Evolutionary conservation across 768 basidiomycete genomes (phyloP), one percentile per base, ranked within the genome.

Genomic region (Psilocybe cyanescens): DNA sequence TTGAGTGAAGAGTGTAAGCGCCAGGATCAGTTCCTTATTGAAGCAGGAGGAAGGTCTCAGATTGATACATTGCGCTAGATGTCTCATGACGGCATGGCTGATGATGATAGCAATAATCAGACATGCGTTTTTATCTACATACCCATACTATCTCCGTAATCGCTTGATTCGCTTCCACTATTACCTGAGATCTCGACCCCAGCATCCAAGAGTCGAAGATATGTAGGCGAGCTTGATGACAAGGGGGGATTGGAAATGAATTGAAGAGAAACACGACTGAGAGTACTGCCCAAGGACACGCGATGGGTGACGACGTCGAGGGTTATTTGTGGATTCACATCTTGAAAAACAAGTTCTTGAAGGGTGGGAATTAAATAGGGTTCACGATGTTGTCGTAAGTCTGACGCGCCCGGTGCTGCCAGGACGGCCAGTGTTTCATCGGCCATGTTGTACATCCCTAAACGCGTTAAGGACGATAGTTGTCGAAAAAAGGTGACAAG

Each of bases 401-500:
- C 24, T 30, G 48, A 29, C 4, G 31, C 58, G 57, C 17, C 33
- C 12, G 31, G 54, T 6, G 31, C 11, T 6, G 33, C 51, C 41
- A 57, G 74, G 55, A 8, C 66, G 68, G 3, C 55, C 16, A 79
- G 65, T 1, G 68, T 66, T 9, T 67, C 64, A 41, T 68, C 66
- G n/a, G 66, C 55, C 17, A 71, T 68, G 35, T 71, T 66, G 55
- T 52, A 59, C 33, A 65, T 55, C 1, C 59, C 61, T 11, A 81
- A 66, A 9, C 47, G 59, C 9, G 62, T 44, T 2, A 80, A 57
- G 19, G 64, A 71, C 1, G 63, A 41, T 39, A 76, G 68, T 29
- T 67, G 62, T n/a, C 64, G 53, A 29, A 76, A 69, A 61, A 81
- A 69, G 9, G 57, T 54, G 17, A 57, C 30, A 49, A 78, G 72